These are phyloP conservation scores for Wickerhamomyces sp. DNA, from an alignment of 1,139 yeast genomes.

Conservation along the genomic window DNA sequence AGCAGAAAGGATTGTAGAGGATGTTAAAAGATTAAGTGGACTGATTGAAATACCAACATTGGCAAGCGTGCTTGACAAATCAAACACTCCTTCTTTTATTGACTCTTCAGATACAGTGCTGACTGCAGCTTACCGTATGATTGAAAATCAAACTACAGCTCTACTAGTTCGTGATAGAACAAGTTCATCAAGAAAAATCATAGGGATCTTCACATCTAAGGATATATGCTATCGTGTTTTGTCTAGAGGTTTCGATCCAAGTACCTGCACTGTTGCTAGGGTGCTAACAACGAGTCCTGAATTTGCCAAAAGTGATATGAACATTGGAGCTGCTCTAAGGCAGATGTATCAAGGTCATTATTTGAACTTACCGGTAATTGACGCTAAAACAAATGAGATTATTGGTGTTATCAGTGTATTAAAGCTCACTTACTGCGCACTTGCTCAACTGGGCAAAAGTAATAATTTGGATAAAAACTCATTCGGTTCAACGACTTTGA, in stretches of 20 bases:
- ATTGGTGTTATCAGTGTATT: conserved; percentile 37
- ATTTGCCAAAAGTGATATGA: conserved; percentile 32
- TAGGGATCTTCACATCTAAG: conserved; percentile 39
- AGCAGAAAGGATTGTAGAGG: conserved; percentile 25
- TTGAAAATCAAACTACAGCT: conserved; percentile 32
- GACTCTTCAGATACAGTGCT: conserved; percentile 31
- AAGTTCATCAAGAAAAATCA: conserved; percentile 24
- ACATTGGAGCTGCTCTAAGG: conserved; percentile 36
- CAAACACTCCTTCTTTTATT: conserved; percentile 28
- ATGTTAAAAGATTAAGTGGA: conserved; percentile 29
- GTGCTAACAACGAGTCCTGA: conserved; percentile 39
- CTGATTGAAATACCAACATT: conserved; percentile 36
- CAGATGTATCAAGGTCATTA: conserved; percentile 40
- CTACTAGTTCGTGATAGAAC: conserved; percentile 31
- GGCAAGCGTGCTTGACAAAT: conserved; percentile 24
- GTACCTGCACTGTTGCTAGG: conserved; percentile 32
- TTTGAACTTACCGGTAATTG: conserved; percentile 34
- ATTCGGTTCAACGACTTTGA: conserved; percentile 21
- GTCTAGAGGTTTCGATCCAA: conserved; percentile 30
- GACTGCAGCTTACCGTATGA: conserved; percentile 31
- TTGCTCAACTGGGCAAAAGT: conserved; percentile 28
- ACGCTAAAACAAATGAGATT: conserved; percentile 25
- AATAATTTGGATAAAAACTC: conserved; percentile 21
- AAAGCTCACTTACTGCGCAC: conserved; percentile 34
- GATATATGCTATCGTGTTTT: conserved; percentile 37